Percentiles rank a stretch among this genome's conserved stretches.
These are phyloP conservation scores for Malus domestica DNA, from an alignment of 306 rosid species.

Conservation along the genomic window ASM211411v1 NC_041792.1:30507907-30508406, in stretches of 20 bases:
- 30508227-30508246: neutral
- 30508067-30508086: conserved; percentile 42
- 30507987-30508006: conserved; percentile 99
- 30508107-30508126: neutral
- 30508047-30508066: conserved; percentile 35
- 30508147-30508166: neutral
- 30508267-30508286: neutral
- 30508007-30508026: conserved; percentile 79
- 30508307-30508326: conserved; percentile 6
- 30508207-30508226: neutral
- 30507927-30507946: conserved; percentile 30
- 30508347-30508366: neutral
- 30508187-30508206: neutral
- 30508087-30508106: conserved; percentile 40
- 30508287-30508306: conserved; percentile 20
- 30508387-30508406: neutral
- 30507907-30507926: conserved; percentile 33
- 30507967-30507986: conserved; percentile 89
- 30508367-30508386: neutral
- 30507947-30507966: conserved; percentile 51
- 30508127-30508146: neutral
- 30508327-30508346: neutral
- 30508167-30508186: neutral
- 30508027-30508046: conserved; percentile 88
- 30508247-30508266: neutral